Base-by-base conservation (phyloP, 208 protist genomes). In the Angomonas ambiguus region DNA sequence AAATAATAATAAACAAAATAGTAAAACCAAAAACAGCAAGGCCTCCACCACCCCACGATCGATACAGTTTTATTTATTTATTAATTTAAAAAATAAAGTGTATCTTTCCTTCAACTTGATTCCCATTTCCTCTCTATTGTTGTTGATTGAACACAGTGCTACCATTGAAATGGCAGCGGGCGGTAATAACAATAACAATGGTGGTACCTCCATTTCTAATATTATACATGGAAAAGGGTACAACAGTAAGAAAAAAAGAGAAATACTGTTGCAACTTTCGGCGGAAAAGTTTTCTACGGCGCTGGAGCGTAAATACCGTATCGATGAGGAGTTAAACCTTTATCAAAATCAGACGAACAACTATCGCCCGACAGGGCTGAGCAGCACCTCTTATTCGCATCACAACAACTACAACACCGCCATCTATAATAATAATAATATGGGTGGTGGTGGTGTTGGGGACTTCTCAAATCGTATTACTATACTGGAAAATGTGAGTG, bases 391-490 rank as follows among this genome's bases (percentile, higher is more conserved):
- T 6, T 3, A 53, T 3, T 24, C 5, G 48, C 51, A 60, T n/a
- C 25, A 22, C 8, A 1, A 62, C 5, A 62, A 24, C 34, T 31
- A 62, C 33, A 62, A 35, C 30, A 30, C 2, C 28, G 45, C 28
- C 30, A 42, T 13, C 5, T 48, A 61, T 33, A 60, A 60, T 60
- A 30, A 60, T 11, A 34, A 60, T 60, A 60, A 60, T 60, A 60
- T 38, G n/a, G 27, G 24, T 20, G 27, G 27, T 8, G 49, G 27
- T 56, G 13, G n/a, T n/a, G n/a, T n/a, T n/a, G n/a, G n/a, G n/a
- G n/a, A n/a, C n/a, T n/a, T n/a, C n/a, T n/a, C n/a, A n/a, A n/a
- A n/a, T n/a, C n/a, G 27, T 5, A 56, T 56, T 56, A 56, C 11
- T 56, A 13, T 20, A 8, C 49, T 30, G 5, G 8, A 11, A 24